Evolutionary conservation across 345 rosid genomes (phyloP), one percentile per base, ranked within the genome.

Genomic region (Lepidium aucheri): DNA sequence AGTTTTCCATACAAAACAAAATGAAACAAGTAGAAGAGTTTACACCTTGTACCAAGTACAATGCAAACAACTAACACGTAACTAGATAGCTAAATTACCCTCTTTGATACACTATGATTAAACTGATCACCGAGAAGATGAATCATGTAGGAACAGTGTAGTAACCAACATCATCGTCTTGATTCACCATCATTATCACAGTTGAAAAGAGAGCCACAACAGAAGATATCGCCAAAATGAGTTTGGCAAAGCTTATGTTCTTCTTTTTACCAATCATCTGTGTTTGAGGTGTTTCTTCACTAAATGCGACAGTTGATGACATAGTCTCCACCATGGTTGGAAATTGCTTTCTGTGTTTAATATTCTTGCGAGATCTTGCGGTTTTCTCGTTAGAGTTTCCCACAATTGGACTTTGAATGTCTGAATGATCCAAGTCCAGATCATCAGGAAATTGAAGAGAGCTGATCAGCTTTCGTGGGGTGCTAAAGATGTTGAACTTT

Each of bases 371-470:
- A 60, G 67, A 77, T 30, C 45, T 32, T 56, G 38, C 1, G 61
- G 33, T 36, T 56, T 20, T 20, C 4, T 38, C 45, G 20, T 17
- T 38, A 11, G 2, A 3, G 17, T n/a, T 38, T 38, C 15, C 33
- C 2, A 2, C 72, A 40, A 73, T 30, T 8, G 84, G 86, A 61
- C 80, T 84, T 56, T 77, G 83, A 68, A 67, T 69, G 71, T 63
- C 82, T 14, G 86, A 72, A 55, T 65, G 79, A 53, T 77, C 83
- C 2, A 85, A 76, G 69, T 76, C 78, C 7, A 67, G 38, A 58
- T 74, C 85, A 74, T 57, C 81, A 28, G 82, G 77, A 63, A 85
- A 88, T 63, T 90, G 96, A 77, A 94, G 96, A 50, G 95, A 87
- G 51, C 64, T 84, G 24, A 75, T 75, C 8, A 90, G 96, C 78